These are phyloP conservation scores for Strigomonas culicis DNA, from an alignment of 208 protist genomes.

Conservation along the genomic window DNA sequence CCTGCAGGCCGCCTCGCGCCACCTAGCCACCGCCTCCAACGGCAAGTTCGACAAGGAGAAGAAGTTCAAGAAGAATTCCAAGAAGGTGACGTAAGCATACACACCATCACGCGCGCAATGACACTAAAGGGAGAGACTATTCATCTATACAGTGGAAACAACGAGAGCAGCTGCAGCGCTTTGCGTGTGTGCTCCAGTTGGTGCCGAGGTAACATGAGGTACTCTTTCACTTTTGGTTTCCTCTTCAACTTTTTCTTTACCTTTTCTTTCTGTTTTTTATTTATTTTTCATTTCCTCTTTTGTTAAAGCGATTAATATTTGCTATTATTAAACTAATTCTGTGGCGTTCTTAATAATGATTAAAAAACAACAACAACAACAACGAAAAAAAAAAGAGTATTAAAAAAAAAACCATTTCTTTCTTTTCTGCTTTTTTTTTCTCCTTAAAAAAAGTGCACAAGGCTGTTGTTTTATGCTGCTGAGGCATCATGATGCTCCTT, in stretches of 20 bases:
- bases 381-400: constrained; percentile 2
- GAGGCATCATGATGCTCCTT: not conserved
- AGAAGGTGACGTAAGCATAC: constrained; percentile 37
- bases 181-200: not conserved
- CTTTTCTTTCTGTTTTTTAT: not conserved
- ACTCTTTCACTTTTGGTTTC: not conserved
- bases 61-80: constrained; percentile 56
- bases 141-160: not conserved
- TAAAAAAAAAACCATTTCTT: not conserved
- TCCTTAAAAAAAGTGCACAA: not conserved
- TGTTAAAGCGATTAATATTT: constrained; percentile 7
- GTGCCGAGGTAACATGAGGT: not conserved
- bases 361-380: constrained; percentile 7
- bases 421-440: constrained; percentile 9
- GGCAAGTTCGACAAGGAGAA: constrained; percentile 87
- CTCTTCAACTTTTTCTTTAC: constrained; percentile 3
- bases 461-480: not conserved
- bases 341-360: too few species aligned
- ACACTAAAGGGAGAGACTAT: not conserved
- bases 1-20: constrained; percentile 54
- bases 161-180: too few species aligned
- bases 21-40: constrained; percentile 88
- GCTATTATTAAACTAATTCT: constrained; percentile 9
- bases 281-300: not conserved
- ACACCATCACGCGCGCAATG: too few species aligned